These are phyloP conservation scores for Glycyrrhiza uralensis DNA, from an alignment of 306 rosid species.

Conservation along the genomic window DNA sequence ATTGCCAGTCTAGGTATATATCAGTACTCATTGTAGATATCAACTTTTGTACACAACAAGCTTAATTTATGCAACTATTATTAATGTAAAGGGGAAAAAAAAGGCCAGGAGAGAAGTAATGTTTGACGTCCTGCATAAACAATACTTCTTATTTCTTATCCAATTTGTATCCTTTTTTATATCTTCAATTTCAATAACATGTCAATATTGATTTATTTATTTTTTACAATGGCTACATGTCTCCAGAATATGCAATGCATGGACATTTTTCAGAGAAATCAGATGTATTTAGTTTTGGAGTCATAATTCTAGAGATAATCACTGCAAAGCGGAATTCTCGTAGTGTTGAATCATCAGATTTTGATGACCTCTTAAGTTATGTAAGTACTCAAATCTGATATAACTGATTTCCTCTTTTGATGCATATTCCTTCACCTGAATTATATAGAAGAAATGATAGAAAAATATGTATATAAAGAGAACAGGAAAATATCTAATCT, in stretches of 20 bases:
- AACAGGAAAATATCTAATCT: background rate
- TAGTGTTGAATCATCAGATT: background rate
- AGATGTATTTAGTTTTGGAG: background rate
- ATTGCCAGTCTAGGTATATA: too few relatives aligned
- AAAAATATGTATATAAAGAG: background rate
- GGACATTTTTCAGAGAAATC: conserved; percentile 4
- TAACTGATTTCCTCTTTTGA: background rate
- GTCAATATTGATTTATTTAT: background rate
- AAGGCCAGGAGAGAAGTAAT: too few relatives aligned
- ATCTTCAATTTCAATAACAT: too few relatives aligned
- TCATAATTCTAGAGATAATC: background rate
- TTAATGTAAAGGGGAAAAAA: too few relatives aligned
- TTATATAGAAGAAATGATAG: too few relatives aligned
- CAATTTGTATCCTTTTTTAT: too few relatives aligned
- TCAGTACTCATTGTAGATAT: too few relatives aligned
- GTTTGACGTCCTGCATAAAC: too few relatives aligned
- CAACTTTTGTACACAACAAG: too few relatives aligned
- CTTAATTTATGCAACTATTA: too few relatives aligned
- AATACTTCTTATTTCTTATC: too few relatives aligned
- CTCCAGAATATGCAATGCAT: background rate
- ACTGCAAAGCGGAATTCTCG: background rate
- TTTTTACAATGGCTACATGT: background rate
- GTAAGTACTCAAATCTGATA: background rate
- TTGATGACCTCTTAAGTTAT: background rate
- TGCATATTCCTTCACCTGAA: too few relatives aligned